Evolutionary conservation across 306 rosid species (phyloP).

Genomic region (Lathyrus sativus): DNA sequence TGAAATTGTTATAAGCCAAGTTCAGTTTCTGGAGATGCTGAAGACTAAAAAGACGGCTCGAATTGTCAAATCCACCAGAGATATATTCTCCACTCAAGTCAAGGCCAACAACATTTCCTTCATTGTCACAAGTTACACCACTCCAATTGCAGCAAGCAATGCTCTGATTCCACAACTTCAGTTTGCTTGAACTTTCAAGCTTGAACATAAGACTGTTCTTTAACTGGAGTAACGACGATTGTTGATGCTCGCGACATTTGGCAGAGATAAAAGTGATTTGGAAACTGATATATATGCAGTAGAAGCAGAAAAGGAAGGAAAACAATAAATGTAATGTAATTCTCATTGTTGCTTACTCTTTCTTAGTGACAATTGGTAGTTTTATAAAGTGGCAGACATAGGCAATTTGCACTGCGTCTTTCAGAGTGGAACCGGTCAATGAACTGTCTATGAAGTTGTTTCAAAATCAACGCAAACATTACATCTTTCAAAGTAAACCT

Average conservation of each 20-base stretch:
- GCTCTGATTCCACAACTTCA: constrained; percentile 18
- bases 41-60: constrained; percentile 24
- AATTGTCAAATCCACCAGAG: constrained; percentile 6
- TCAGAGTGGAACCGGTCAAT: too few species aligned
- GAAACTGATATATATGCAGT: too few species aligned
- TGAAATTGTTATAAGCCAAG: constrained; percentile 9
- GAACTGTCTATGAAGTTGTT: too few species aligned
- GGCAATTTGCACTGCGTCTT: too few species aligned
- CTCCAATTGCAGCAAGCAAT: constrained; percentile 43
- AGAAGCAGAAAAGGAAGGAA: background rate
- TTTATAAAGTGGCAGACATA: too few species aligned
- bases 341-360: too few species aligned
- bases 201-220: constrained; percentile 11
- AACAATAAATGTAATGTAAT: too few species aligned
- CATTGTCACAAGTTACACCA: constrained; percentile 46
- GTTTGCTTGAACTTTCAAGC: background rate
- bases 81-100: constrained; percentile 22
- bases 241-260: constrained; percentile 25
- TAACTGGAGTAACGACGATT: constrained; percentile 36
- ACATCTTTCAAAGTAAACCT: too few species aligned
- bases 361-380: too few species aligned
- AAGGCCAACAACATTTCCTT: constrained; percentile 31
- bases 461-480: too few species aligned
- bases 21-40: background rate
- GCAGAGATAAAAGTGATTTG: too few species aligned